phyloP scores from a whole-genome alignment of 345 rosid species.

The Clarkia xantiana region DNA sequence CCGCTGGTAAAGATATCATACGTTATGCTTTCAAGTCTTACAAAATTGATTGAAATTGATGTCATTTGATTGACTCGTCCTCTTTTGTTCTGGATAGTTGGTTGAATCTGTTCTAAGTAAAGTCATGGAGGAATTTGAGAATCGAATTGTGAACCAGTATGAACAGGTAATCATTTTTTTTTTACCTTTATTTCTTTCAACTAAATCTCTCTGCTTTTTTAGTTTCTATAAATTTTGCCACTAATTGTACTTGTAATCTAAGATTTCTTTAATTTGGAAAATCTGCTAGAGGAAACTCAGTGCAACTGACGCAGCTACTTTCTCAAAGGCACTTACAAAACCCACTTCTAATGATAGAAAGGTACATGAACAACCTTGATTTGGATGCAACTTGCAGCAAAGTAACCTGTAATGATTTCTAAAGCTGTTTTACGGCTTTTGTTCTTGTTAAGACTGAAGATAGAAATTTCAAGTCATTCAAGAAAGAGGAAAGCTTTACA shows the following conservation, averaged over 20 bases:
- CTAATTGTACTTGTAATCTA: background rate
- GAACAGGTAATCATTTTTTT: conserved; percentile 32
- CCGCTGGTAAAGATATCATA: conserved; percentile 37
- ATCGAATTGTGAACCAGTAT: conserved; percentile 53
- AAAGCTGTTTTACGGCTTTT: conserved; percentile 6
- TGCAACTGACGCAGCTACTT: conserved; percentile 37
- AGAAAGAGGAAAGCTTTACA: conserved; percentile 32
- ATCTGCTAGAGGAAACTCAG: conserved; percentile 24
- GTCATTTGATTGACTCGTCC: background rate
- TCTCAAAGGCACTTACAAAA: conserved; percentile 20
- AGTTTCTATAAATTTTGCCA: background rate
- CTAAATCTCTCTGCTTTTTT: background rate
- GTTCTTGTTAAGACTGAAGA: conserved; percentile 35
- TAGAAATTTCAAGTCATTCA: conserved; percentile 25
- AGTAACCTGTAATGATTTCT: background rate
- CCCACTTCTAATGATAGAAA: conserved; percentile 29
- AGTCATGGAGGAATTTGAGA: conserved; percentile 78
- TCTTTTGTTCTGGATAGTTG: conserved; percentile 30
- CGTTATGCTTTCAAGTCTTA: background rate
- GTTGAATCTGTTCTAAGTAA: conserved; percentile 84
- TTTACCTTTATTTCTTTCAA: conserved; percentile 3
- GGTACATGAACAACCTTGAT: conserved; percentile 23
- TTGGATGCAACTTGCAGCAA: background rate
- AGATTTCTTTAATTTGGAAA: background rate
- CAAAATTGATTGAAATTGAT: background rate